phyloP scores from a whole-genome alignment of 1,284 basidiomycete species.

The Cerioporus squamosus region DNA sequence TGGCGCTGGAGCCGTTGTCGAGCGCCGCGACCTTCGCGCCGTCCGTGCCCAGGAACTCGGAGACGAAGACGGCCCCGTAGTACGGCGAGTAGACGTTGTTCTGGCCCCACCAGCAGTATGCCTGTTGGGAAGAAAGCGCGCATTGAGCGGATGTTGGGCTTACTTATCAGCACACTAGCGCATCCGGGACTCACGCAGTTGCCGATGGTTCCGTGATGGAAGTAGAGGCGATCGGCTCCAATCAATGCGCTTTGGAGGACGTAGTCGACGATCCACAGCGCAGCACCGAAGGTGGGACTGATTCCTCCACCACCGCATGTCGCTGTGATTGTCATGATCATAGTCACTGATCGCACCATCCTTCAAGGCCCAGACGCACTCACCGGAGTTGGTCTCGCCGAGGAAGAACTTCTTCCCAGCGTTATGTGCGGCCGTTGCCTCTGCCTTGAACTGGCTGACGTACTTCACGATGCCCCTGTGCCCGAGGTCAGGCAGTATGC shows the following conservation, averaged over 20 bases:
- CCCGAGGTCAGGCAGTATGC: background rate
- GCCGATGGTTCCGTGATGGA: constrained; percentile 50
- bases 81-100: constrained; percentile 41
- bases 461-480: constrained; percentile 44
- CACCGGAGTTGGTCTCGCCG: constrained; percentile 51
- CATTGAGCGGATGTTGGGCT: background rate
- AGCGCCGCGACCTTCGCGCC: constrained; percentile 40
- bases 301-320: constrained; percentile 51
- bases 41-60: constrained; percentile 42
- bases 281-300: constrained; percentile 48
- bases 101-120: constrained; percentile 47
- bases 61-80: constrained; percentile 46
- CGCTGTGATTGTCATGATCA: constrained; percentile 30
- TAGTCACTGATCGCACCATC: background rate
- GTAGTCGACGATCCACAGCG: constrained; percentile 50
- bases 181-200: constrained; percentile 40
- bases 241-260: constrained; percentile 46
- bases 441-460: constrained; percentile 39
- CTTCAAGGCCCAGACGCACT: background rate
- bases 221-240: constrained; percentile 46
- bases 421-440: constrained; percentile 41
- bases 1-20: constrained; percentile 38
- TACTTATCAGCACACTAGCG: background rate
- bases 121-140: constrained; percentile 25
- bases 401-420: constrained; percentile 44